A percentile compares a stretch with the other conserved stretches of the same genome.
Evolutionary conservation across 2,329 filamentous ascomycete species (phyloP).

Genomic region (Fusarium transvaalense): DNA sequence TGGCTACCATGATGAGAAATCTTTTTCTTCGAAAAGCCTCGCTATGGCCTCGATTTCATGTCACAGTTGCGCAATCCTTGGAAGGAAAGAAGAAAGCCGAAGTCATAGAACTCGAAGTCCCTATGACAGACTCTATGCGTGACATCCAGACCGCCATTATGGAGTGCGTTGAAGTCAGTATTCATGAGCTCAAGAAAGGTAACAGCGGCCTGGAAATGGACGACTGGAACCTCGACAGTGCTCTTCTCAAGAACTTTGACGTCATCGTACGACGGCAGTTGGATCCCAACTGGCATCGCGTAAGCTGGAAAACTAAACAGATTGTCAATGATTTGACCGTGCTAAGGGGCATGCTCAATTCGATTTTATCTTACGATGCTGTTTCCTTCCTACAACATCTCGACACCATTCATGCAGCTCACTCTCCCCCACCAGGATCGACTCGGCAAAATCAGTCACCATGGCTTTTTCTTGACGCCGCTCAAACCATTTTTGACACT

Average conservation of each 20-base stretch:
- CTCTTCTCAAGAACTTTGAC: slow-evolving; percentile 92
- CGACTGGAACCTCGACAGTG: slow-evolving; percentile 96
- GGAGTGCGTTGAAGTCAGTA: slow-evolving; percentile 95
- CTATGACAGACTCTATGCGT: slow-evolving; percentile 94
- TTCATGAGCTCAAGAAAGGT: slow-evolving; percentile 90
- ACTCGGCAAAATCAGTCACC: slow-evolving; percentile 91
- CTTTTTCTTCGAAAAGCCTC: slow-evolving; percentile 90
- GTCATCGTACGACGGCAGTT: slow-evolving; percentile 87
- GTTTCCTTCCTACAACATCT: slow-evolving; percentile 93
- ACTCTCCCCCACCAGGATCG: slow-evolving; percentile 88
- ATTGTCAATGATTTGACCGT: slow-evolving; percentile 92
- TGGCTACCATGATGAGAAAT: slow-evolving; percentile 89
- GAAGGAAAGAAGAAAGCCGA: slow-evolving; percentile 95
- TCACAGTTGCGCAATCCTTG: slow-evolving; percentile 87
- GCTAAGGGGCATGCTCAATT: slow-evolving; percentile 84
- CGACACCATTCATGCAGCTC: slow-evolving; percentile 92
- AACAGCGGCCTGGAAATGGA: slow-evolving; percentile 94
- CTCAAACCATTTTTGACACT: slow-evolving; percentile 92
- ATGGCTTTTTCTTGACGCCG: slow-evolving; percentile 95
- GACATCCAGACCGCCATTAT: slow-evolving; percentile 94
- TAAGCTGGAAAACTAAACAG: slow-evolving; percentile 94
- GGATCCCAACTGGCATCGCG: slow-evolving; percentile 96
- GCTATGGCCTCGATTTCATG: slow-evolving; percentile 93
- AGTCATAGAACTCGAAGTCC: slow-evolving; percentile 95
- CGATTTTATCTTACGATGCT: slow-evolving; percentile 85